These are phyloP conservation scores for Euphorbia peplus DNA, from an alignment of 345 rosid species.

Conservation along the genomic window DNA sequence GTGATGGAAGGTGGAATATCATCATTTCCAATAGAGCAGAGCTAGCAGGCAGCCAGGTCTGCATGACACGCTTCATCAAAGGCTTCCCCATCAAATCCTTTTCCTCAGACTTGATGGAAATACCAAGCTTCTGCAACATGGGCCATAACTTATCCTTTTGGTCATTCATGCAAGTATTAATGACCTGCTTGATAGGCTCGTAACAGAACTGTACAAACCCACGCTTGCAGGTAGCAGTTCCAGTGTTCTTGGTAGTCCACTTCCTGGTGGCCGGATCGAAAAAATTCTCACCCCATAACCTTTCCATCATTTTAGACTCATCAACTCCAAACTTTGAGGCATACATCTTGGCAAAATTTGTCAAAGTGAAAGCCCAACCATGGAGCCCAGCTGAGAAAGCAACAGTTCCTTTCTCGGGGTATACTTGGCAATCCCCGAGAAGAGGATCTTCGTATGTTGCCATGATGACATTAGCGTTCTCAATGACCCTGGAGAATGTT, in stretches of 20 bases:
- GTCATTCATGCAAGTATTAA: slow-evolving; percentile 74
- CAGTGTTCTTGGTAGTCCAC: slow-evolving; percentile 69
- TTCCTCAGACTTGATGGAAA: slow-evolving; percentile 67
- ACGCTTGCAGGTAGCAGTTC: slow-evolving; percentile 67
- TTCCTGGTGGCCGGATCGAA: slow-evolving; percentile 79
- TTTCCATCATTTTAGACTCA: slow-evolving; percentile 79
- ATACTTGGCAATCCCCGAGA: slow-evolving; percentile 75
- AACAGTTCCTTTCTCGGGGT: slow-evolving; percentile 81
- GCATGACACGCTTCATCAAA: slow-evolving; percentile 91
- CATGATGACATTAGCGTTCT: slow-evolving; percentile 82
- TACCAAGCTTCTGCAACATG: slow-evolving; percentile 67
- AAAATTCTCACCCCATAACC: slow-evolving; percentile 77
- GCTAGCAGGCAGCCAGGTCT: slow-evolving; percentile 86
- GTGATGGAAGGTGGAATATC: slow-evolving; percentile 78
- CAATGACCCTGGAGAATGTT: slow-evolving; percentile 70
- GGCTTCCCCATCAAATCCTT: slow-evolving; percentile 72
- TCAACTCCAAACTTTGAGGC: slow-evolving; percentile 85
- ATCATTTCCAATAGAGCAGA: slow-evolving; percentile 78
- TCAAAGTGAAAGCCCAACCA: slow-evolving; percentile 80
- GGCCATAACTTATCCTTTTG: slow-evolving; percentile 90
- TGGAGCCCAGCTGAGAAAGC: slow-evolving; percentile 88
- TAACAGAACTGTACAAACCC: slow-evolving; percentile 89
- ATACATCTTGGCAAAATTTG: slow-evolving; percentile 81
- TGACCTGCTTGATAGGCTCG: slow-evolving; percentile 81
- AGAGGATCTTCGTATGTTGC: slow-evolving; percentile 87